phyloP scores from a whole-genome alignment of 140 eudicot species.

The Anethum foeniculum region DNA sequence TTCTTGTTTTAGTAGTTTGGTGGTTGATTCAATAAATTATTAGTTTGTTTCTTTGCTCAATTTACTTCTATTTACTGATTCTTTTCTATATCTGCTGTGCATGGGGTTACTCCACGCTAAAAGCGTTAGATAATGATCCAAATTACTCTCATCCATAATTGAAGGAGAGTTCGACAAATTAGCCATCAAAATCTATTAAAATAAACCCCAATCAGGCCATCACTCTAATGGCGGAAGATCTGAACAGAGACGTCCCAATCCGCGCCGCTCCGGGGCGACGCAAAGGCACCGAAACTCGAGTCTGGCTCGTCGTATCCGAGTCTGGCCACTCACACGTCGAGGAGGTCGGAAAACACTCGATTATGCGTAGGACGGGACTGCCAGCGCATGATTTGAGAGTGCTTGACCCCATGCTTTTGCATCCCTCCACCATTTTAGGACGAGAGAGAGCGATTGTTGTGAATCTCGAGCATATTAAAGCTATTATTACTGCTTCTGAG shows the following conservation, averaged over 20 bases:
- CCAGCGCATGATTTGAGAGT: constrained; percentile 25
- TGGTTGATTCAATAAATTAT: too few species aligned
- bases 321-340: constrained; percentile 11
- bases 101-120: too few species aligned
- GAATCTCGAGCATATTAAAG: constrained; percentile 22
- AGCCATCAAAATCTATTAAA: background rate
- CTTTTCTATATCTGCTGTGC: too few species aligned
- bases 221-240: background rate
- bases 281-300: constrained; percentile 13
- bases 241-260: background rate
- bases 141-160: too few species aligned
- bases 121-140: too few species aligned
- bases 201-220: background rate
- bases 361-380: constrained; percentile 24
- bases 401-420: constrained; percentile 19
- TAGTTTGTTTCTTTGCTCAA: too few species aligned
- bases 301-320: constrained; percentile 15
- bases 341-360: constrained; percentile 20
- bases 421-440: constrained; percentile 20
- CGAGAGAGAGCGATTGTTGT: constrained; percentile 20
- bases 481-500: constrained; percentile 17
- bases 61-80: too few species aligned
- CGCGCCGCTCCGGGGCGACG: constrained; percentile 2
- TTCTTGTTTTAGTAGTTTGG: too few species aligned
- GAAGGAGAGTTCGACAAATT: too few species aligned